Conservation (phyloP, 306 rosid species). For the Comarum palustre region DNA sequence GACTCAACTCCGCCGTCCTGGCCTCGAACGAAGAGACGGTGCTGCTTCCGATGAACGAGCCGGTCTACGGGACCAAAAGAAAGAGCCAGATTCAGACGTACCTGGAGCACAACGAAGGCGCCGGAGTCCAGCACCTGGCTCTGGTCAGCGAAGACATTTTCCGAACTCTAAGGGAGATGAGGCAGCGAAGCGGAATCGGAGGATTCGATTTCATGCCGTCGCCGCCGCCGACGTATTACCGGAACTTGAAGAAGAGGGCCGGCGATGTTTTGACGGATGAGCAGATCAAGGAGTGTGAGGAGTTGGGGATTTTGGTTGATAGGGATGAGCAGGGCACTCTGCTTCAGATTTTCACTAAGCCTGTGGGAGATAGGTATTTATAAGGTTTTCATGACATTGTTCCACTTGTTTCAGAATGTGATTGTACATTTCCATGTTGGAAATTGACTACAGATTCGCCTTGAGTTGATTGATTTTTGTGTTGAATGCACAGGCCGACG, state of each 20-base stretch:
- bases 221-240: slow-evolving; percentile 84
- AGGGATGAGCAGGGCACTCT: slow-evolving; percentile 89
- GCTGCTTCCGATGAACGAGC: slow-evolving; percentile 76
- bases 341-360: slow-evolving; percentile 94
- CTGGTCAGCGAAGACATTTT: slow-evolving; percentile 57
- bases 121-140: slow-evolving; percentile 87
- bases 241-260: slow-evolving; percentile 59
- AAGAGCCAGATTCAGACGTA: slow-evolving; percentile 93
- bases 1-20: slow-evolving; percentile 71
- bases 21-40: slow-evolving; percentile 77
- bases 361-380: slow-evolving; percentile 82
- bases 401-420: background rate
- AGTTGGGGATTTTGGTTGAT: slow-evolving; percentile 88
- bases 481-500: slow-evolving; percentile 64
- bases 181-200: slow-evolving; percentile 55
- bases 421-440: background rate
- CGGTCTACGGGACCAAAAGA: slow-evolving; percentile 80
- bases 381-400: background rate
- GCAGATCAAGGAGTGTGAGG: slow-evolving; percentile 74
- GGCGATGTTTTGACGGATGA: slow-evolving; percentile 68
- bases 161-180: slow-evolving; percentile 76
- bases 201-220: slow-evolving; percentile 94
- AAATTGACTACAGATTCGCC: background rate
- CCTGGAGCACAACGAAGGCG: slow-evolving; percentile 89
- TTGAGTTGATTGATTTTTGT: slow-evolving; percentile 14